A percentile compares a stretch with the other conserved stretches of the same genome.
Conservation (phyloP, 2,329 filamentous ascomycete genomes). For the Akanthomyces lecanii region DNA sequence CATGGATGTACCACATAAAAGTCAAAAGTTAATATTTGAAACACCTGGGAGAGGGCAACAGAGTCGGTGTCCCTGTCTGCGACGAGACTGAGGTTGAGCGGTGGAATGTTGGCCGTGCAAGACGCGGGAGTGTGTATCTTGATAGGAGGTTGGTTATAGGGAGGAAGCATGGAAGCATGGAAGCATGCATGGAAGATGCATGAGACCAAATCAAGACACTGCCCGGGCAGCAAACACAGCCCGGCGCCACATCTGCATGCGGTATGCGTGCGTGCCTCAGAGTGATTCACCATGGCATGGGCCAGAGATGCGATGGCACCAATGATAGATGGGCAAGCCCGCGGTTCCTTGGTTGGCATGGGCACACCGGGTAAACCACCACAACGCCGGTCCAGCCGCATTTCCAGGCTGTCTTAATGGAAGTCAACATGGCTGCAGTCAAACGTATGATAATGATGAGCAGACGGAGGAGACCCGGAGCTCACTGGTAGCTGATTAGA, state of each 20-base stretch:
- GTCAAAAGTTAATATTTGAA: constrained; percentile 7
- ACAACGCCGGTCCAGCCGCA: not conserved
- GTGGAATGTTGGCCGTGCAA: not conserved
- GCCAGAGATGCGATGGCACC: not conserved
- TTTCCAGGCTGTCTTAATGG: not conserved
- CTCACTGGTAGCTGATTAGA: too few species aligned
- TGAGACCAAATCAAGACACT: not conserved
- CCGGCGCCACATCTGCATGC: constrained; percentile 1
- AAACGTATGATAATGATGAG: not conserved
- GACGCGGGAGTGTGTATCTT: not conserved
- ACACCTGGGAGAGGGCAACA: not conserved
- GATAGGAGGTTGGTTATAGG: not conserved
- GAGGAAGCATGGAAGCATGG: not conserved
- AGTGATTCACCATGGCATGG: not conserved
- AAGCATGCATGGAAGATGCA: not conserved
- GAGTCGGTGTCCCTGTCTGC: not conserved
- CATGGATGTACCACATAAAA: not conserved
- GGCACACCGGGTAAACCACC: not conserved
- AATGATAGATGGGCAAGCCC: not conserved
- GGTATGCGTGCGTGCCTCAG: not conserved
- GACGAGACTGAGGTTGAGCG: not conserved
- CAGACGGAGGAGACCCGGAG: not conserved
- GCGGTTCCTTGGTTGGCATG: not conserved
- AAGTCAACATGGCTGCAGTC: not conserved
- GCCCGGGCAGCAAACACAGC: constrained; percentile 1